Base-by-base conservation (phyloP, 208 protist genomes). In the Endotrypanum monterogeii region DNA sequence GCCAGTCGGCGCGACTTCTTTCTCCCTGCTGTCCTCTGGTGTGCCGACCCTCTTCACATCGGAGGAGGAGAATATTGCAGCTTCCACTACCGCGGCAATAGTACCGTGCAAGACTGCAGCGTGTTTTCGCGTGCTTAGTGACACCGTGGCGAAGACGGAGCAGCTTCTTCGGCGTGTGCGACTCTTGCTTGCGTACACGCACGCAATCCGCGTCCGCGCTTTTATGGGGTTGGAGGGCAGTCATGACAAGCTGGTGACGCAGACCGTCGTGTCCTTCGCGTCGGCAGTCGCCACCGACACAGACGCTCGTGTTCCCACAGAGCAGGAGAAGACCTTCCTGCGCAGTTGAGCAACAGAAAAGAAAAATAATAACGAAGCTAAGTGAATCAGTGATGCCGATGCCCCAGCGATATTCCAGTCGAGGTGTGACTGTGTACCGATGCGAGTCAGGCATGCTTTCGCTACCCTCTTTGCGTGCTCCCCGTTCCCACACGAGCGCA, bases 241-340 rank as follows among this genome's bases (percentile, higher is more conserved):
- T 56, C 14, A 30, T 20, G 76, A 80, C 58, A 37, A 48, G 28
- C 39, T 71, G 12, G 56, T 80, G 62, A 39, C 71, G 55, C 69
- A 51, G 18, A n/a, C 72, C 44, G 60, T 71, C 28, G 39, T 54
- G 3, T 72, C 68, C 28, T 67, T 80, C 23, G 65, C 55, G 7
- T 39, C 71, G 18, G 46, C 76, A 20, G 54, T 4, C 9, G 44
- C 76, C 44, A 8, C 61, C 18, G 65, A 67, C 16, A 6, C 66
- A 28, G 71, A 80, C 7, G 76, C 76, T 14, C 62, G 70, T 16
- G 48, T 76, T 12, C 76, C 70, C 55, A 76, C 76, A 4, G 76
- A 72, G 55, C 48, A 65, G 54, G 76, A 80, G 57, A 80, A 56
- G 70, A 46, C 63, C 2, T 72, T 80, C 39, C 61, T 80, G 68